Evolutionary conservation across 495 filamentous ascomycete genomes (phyloP).

Genomic region (Penicillium robsamsonii): DNA sequence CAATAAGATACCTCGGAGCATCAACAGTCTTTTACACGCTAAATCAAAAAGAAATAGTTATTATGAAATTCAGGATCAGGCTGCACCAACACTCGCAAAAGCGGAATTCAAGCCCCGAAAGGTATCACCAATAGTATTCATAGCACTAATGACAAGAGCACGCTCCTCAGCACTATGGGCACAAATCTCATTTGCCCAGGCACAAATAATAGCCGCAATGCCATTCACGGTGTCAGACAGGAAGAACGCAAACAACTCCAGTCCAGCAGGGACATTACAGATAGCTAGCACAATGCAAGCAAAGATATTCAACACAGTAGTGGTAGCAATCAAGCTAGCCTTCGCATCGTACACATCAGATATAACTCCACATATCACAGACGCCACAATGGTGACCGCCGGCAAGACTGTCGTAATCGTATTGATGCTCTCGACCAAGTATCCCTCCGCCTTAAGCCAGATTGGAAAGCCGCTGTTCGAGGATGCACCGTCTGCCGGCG

Average conservation of each 20-base stretch:
- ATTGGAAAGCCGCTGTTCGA: constrained; percentile 33
- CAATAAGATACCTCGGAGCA: constrained; percentile 28
- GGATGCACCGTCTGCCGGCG: constrained; percentile 28
- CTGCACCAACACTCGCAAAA: constrained; percentile 20
- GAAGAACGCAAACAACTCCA: constrained; percentile 50
- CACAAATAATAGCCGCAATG: constrained; percentile 28
- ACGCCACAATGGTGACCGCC: constrained; percentile 42
- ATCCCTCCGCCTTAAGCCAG: constrained; percentile 42
- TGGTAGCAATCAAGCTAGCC: constrained; percentile 38
- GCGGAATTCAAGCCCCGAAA: constrained; percentile 35
- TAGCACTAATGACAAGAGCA: constrained; percentile 51
- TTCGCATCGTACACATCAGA: constrained; percentile 44
- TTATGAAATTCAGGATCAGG: not conserved
- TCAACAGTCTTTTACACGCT: constrained; percentile 32
- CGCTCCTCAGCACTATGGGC: constrained; percentile 54
- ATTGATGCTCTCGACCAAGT: constrained; percentile 43
- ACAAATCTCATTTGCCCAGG: constrained; percentile 58
- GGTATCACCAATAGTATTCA: constrained; percentile 53
- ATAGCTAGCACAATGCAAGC: constrained; percentile 42
- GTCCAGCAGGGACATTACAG: constrained; percentile 47
- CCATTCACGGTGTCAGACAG: constrained; percentile 29
- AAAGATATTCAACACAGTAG: constrained; percentile 37
- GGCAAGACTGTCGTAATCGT: constrained; percentile 41
- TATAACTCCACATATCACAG: constrained; percentile 38
- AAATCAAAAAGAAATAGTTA: constrained; percentile 1